Percentiles rank a stretch among this genome's conserved stretches.
Conservation (phyloP, 768 basidiomycete genomes). For the Termitomyces sp. region DNA sequence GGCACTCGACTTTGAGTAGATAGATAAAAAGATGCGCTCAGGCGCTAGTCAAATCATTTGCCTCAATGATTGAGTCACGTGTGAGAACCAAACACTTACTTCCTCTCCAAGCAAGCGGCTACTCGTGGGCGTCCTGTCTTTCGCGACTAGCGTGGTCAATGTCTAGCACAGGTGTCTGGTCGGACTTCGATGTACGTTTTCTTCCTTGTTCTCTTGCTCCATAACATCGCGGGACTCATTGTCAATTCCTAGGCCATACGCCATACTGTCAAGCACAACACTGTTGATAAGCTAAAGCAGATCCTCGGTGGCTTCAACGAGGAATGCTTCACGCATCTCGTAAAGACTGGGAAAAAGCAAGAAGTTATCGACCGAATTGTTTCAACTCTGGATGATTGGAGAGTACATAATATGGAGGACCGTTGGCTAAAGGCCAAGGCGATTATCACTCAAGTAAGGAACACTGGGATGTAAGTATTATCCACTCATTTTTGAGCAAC, state of each 20-base stretch:
- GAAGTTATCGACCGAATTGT: slow-evolving; percentile 79
- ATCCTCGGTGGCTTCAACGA: slow-evolving; percentile 76
- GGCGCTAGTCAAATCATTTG: not conserved
- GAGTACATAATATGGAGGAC: slow-evolving; percentile 46
- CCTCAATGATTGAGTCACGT: slow-evolving; percentile 6
- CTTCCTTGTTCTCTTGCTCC: not conserved
- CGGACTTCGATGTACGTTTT: slow-evolving; percentile 64
- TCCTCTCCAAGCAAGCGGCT: not conserved
- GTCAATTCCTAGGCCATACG: slow-evolving; percentile 48
- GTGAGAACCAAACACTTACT: slow-evolving; percentile 5
- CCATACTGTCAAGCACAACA: slow-evolving; percentile 68
- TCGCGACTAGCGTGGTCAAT: slow-evolving; percentile 29
- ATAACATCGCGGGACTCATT: slow-evolving; percentile 12
- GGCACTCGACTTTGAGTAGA: not conserved
- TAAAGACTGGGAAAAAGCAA: slow-evolving; percentile 81
- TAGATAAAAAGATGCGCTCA: not conserved
- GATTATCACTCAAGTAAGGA: slow-evolving; percentile 62
- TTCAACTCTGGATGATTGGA: slow-evolving; percentile 54
- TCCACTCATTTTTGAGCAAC: not conserved
- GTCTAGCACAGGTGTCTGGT: slow-evolving; percentile 59
- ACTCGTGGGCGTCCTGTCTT: not conserved
- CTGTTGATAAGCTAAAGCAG: slow-evolving; percentile 82
- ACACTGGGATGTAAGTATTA: slow-evolving; percentile 56
- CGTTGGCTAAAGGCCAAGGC: slow-evolving; percentile 66
- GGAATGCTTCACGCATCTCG: slow-evolving; percentile 60